Evolutionary conservation across 176 grass and related monocot genomes (phyloP), one percentile per base, ranked within the genome.

Genomic region (Avena sativa): DNA sequence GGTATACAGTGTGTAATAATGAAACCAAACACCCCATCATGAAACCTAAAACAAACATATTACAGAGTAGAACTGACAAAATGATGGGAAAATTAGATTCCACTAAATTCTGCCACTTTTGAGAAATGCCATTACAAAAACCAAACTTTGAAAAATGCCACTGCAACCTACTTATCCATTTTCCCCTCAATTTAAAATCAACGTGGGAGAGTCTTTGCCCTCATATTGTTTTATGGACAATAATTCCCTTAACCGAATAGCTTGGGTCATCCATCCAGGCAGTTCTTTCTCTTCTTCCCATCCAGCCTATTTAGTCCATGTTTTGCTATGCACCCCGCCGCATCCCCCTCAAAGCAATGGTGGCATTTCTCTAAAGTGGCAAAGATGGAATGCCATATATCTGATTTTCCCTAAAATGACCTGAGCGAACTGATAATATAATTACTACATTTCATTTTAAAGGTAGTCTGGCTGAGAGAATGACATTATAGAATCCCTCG

Each of bases 111-210:
- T n/a, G 17, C 36, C 16, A 9, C 32, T 70, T 66, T 9, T 19
- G 15, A 70, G 34, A 40, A 70, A 71, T 71, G 34, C 67, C 34
- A 71, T 71, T 43, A 70, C 67, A 73, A 48, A 73, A 49, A 74
- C 21, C 11, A n/a, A 49, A 26, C 43, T 48, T 48, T 50, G 44
- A 50, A 74, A 75, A 76, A 52, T 76, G 13, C 21, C 12, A 52
- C 23, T 76, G 49, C 23, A 76, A 52, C 23, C 7, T 57, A 17
- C 28, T 50, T 74, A 74, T 51, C 71, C 44, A 74, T 9, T 47
- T 28, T 74, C 28, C 14, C 44, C 21, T 51, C 71, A 74, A 51
- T 74, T 51, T 50, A 12, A 50, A 74, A 2, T 49, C n/a, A 74
- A 74, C 16, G 43, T 49, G 48, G 46, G 71, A 15, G 21, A 74